Conservation (phyloP, 148 eudicot genomes). For the Amaranthus hypochondriacus region DNA sequence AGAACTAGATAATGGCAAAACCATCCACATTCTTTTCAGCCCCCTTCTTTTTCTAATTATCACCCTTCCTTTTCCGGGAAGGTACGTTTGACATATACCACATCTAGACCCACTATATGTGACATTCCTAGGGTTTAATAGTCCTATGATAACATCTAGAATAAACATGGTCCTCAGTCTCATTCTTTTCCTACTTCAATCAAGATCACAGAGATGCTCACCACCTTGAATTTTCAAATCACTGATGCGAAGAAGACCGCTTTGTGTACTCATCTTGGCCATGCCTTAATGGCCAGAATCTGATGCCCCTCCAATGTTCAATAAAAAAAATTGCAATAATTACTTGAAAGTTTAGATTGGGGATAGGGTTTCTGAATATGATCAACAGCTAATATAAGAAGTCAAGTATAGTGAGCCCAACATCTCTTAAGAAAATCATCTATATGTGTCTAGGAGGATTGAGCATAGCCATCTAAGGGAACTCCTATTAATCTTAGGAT, state of each 20-base stretch:
- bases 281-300: neutral
- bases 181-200: neutral
- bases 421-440: no score
- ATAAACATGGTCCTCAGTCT: conserved; percentile 4
- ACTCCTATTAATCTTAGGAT: no score
- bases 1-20: no score
- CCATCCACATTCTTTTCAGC: neutral
- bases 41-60: neutral
- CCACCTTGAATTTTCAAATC: neutral
- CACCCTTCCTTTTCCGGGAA: neutral
- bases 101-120: neutral
- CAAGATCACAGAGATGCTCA: neutral
- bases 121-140: neutral
- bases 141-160: neutral
- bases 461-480: no score
- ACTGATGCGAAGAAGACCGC: no score
- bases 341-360: neutral
- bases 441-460: no score
- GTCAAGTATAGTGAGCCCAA: neutral
- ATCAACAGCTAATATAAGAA: neutral
- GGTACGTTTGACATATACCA: conserved; percentile 1
- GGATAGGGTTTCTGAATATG: neutral
- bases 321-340: neutral
- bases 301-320: neutral
- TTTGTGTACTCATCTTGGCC: neutral